Percentiles rank a stretch among this genome's conserved stretches.
phyloP scores from a whole-genome alignment of 192 early-diverging fungal genomes.

The Coemansia pectinata region DNA sequence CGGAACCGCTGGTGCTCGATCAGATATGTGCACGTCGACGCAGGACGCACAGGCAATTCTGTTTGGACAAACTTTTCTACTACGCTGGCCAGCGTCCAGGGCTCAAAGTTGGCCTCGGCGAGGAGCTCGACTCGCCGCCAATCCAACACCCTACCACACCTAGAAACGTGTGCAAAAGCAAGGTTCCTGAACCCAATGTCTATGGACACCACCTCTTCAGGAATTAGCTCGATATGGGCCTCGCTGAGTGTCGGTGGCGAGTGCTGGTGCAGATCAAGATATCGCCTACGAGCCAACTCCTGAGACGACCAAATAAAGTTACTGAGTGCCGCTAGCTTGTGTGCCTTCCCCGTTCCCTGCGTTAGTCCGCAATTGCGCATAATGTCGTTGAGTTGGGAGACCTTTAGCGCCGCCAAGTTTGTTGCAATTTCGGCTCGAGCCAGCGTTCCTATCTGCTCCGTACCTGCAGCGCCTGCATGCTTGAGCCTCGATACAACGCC shows the following conservation, averaged over 20 bases:
- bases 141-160: slow-evolving; percentile 26
- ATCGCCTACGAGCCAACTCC: slow-evolving; percentile 25
- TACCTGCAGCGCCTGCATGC: background rate
- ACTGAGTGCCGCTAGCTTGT: slow-evolving; percentile 35
- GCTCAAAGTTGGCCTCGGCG: slow-evolving; percentile 42
- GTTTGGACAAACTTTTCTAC: slow-evolving; percentile 41
- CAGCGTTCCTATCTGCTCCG: background rate
- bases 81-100: slow-evolving; percentile 43
- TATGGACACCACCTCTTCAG: slow-evolving; percentile 51
- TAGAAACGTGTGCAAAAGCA: slow-evolving; percentile 49
- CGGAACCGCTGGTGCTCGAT: slow-evolving; percentile 58
- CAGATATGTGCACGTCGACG: slow-evolving; percentile 36
- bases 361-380: slow-evolving; percentile 43
- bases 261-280: slow-evolving; percentile 1
- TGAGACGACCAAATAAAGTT: slow-evolving; percentile 38
- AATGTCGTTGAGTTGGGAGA: slow-evolving; percentile 30
- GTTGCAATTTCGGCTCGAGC: slow-evolving; percentile 15
- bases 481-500: background rate
- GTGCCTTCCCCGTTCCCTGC: slow-evolving; percentile 35
- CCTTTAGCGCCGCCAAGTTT: slow-evolving; percentile 24
- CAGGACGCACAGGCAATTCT: slow-evolving; percentile 25
- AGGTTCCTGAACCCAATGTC: slow-evolving; percentile 57
- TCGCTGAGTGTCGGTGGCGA: slow-evolving; percentile 3
- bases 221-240: slow-evolving; percentile 23
- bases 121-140: slow-evolving; percentile 52